Evolutionary conservation across 2,329 filamentous ascomycete species (phyloP), one percentile per base, ranked within the genome.

Genomic region (Acephala macrosclerotiorum): DNA sequence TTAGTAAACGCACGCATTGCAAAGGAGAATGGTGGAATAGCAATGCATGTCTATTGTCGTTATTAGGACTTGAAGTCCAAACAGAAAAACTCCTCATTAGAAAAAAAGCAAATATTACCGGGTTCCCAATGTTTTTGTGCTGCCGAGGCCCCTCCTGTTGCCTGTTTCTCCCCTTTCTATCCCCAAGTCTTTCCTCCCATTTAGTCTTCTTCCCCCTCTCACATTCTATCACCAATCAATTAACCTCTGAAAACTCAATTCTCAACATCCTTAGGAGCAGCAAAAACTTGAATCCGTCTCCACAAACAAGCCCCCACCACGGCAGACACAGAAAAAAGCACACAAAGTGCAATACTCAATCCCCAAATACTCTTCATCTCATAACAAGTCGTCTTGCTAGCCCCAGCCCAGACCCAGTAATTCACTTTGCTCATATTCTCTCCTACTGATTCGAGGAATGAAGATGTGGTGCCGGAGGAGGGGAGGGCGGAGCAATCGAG

Each of bases 351-450:
- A 78, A 97, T 94, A 77, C 88, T 87, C 66, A 97, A 79, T 0
- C 93, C 94, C 94, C 94, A 97, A 70, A 96, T 87, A 18, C 91
- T 87, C 84, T 97, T 96, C 77, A 94, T 89, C 82, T 96, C 89
- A 74, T 89, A 88, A 81, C 94, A 97, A 63, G 91, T 91, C 20
- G 85, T 78, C 77, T 83, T 83, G 71, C 83, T 83, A 3, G 82
- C 80, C 62, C 82, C 82, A 25, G 84, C 82, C 78, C 85, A 85
- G 53, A 81, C 75, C 60, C 82, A 77, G 73, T 82, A 83, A 68
- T 79, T 80, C 38, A 78, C 72, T 65, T 80, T 78, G 64, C 78
- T 75, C 69, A 84, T 79, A 74, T 78, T 77, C 68, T 77, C 77
- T 22, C 81, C 78, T 5, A 81, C 80, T 7, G 73, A 71, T 63